Evolutionary conservation across 108 stramenopile genomes (phyloP).

Genomic region (Cyclotella choctawhatcheeana): DNA sequence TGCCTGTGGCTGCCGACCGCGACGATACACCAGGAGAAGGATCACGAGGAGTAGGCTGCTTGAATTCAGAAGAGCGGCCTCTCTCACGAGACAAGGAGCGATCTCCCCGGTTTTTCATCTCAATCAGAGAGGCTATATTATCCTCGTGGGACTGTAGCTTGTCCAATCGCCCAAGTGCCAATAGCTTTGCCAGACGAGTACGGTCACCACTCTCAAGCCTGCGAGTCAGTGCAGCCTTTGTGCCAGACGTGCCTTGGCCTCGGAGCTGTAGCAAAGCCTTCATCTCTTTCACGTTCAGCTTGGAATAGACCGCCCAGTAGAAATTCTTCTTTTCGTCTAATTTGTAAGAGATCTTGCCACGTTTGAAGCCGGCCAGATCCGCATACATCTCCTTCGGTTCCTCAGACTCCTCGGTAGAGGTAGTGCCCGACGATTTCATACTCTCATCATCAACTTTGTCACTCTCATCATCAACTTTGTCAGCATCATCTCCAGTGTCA

Average conservation of each 20-base stretch:
- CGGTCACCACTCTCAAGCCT: background rate
- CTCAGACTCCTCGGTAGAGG: background rate
- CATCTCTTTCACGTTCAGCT: background rate
- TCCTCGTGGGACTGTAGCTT: background rate
- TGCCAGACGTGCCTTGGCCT: background rate
- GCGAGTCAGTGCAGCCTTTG: background rate
- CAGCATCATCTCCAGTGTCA: background rate
- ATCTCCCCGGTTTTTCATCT: background rate
- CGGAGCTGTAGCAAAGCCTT: background rate
- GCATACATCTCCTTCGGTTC: background rate
- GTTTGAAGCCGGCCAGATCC: background rate
- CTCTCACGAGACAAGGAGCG: background rate
- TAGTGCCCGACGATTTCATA: background rate
- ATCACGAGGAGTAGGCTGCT: no score
- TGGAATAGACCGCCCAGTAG: background rate
- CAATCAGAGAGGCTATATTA: background rate
- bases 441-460: background rate
- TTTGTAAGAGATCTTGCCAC: background rate
- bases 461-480: background rate
- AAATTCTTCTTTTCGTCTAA: background rate
- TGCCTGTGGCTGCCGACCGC: no score
- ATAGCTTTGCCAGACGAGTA: background rate
- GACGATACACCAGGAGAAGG: no score
- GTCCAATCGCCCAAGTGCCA: background rate
- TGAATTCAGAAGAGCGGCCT: background rate